Conservation (phyloP, 805 yeast genomes). For the Saccharomycopsis sp. region DNA sequence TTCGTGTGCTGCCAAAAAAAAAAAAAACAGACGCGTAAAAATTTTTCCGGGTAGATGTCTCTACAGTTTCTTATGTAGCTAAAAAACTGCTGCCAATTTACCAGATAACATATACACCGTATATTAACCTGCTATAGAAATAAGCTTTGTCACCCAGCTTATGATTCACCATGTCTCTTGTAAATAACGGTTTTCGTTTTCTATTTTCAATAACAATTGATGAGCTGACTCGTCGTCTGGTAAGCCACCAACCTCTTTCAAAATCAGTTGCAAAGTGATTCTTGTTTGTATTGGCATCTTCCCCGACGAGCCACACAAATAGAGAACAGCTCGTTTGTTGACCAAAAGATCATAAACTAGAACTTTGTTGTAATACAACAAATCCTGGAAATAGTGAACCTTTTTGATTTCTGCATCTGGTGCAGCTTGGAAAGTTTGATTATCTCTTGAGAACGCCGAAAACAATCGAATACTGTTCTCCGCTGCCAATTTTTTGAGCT, state of each 20-base stretch:
- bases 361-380: slow-evolving; percentile 44
- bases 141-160: background rate
- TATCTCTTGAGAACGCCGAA: slow-evolving; percentile 45
- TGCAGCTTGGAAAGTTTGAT: slow-evolving; percentile 1
- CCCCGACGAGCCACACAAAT: slow-evolving; percentile 91
- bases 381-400: slow-evolving; percentile 73
- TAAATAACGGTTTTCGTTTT: slow-evolving; percentile 56
- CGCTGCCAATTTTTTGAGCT: slow-evolving; percentile 38
- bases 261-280: slow-evolving; percentile 62
- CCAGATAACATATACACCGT: too few species aligned
- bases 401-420: slow-evolving; percentile 24
- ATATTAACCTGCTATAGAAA: too few species aligned
- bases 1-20: too few species aligned
- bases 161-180: slow-evolving; percentile 79
- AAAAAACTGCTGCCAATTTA: too few species aligned
- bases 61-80: too few species aligned
- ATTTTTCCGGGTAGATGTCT: too few species aligned
- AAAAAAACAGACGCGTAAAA: too few species aligned
- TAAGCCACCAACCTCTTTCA: slow-evolving; percentile 39
- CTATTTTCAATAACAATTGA: slow-evolving; percentile 49
- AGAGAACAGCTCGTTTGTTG: slow-evolving; percentile 53
- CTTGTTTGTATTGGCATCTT: slow-evolving; percentile 88
- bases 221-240: slow-evolving; percentile 39
- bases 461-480: slow-evolving; percentile 34
- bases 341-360: slow-evolving; percentile 44